phyloP scores from a whole-genome alignment of 192 early-diverging fungal species.

The Geranomyces variabilis region DNA sequence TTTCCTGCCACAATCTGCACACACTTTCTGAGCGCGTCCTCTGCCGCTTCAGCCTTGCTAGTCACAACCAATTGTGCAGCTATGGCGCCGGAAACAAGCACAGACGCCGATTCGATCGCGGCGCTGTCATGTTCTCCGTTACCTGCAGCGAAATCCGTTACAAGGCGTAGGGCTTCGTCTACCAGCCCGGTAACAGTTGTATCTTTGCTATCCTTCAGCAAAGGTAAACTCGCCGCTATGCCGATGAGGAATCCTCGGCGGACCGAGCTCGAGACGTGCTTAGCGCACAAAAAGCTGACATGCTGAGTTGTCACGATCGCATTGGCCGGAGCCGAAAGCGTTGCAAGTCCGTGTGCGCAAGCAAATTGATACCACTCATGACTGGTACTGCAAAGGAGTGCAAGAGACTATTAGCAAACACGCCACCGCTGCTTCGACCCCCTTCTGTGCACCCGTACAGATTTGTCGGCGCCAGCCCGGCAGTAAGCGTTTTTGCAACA shows the following conservation, averaged over 20 bases:
- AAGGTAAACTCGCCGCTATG: not conserved
- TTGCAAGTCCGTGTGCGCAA: conserved; percentile 9
- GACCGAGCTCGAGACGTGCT: not conserved
- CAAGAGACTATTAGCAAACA: too few relatives aligned
- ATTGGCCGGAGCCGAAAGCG: not conserved
- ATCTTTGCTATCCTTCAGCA: conserved; percentile 1
- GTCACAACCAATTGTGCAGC: conserved; percentile 2
- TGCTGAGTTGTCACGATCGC: not conserved
- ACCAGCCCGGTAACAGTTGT: not conserved
- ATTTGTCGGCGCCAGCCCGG: not conserved
- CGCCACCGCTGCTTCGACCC: too few relatives aligned
- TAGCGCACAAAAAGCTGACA: not conserved
- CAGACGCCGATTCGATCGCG: not conserved
- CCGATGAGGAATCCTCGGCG: conserved; percentile 14
- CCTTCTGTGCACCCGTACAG: too few relatives aligned
- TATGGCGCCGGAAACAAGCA: not conserved
- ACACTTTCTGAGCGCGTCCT: not conserved
- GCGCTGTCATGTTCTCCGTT: not conserved
- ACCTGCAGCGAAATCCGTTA: not conserved
- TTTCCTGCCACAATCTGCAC: conserved; percentile 7
- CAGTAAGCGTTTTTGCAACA: not conserved
- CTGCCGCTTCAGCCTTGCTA: not conserved
- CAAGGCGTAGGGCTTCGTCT: too few relatives aligned
- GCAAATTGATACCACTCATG: conserved; percentile 33
- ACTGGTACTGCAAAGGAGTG: not conserved